Conservation (phyloP, 2,329 filamentous ascomycete genomes). For the Colletotrichum sp. region DNA sequence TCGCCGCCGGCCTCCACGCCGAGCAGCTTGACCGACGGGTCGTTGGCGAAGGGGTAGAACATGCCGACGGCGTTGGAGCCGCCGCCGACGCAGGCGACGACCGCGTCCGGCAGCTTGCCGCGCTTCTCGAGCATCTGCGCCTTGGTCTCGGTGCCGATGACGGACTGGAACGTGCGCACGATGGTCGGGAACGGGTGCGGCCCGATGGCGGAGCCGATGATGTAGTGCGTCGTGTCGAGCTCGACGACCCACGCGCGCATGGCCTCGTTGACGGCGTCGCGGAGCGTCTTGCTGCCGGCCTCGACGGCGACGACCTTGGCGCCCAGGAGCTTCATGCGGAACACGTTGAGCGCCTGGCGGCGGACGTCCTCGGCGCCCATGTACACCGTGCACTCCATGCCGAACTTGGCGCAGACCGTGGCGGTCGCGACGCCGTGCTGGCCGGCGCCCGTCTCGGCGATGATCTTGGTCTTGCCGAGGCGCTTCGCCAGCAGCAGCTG, state of each 20-base stretch:
- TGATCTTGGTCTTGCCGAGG: slow-evolving; percentile 95
- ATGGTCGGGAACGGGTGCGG: slow-evolving; percentile 98
- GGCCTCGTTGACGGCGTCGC: slow-evolving; percentile 94
- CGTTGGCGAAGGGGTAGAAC: slow-evolving; percentile 95
- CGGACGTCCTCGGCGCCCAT: slow-evolving; percentile 99
- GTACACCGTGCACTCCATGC: slow-evolving; percentile 96
- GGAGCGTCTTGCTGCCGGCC: slow-evolving; percentile 82
- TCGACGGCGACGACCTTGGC: slow-evolving; percentile 93
- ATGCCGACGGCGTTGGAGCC: slow-evolving; percentile 96
- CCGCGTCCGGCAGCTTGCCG: slow-evolving; percentile 91
- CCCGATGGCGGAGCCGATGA: slow-evolving; percentile 96
- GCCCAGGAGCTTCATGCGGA: slow-evolving; percentile 96
- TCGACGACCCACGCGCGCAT: slow-evolving; percentile 92
- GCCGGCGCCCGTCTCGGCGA: slow-evolving; percentile 95
- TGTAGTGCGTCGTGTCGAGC: slow-evolving; percentile 95
- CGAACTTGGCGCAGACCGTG: slow-evolving; percentile 97
- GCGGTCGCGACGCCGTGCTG: slow-evolving; percentile 98
- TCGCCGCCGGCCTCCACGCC: slow-evolving; percentile 97
- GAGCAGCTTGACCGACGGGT: slow-evolving; percentile 83
- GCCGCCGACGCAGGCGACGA: slow-evolving; percentile 95
- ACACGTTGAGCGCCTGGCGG: slow-evolving; percentile 95
- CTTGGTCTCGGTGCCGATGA: slow-evolving; percentile 96
- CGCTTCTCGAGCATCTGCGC: slow-evolving; percentile 84
- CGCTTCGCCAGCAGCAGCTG: slow-evolving; percentile 87
- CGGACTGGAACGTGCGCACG: slow-evolving; percentile 94